Base-by-base conservation (phyloP, 495 filamentous ascomycete species). In the Penicillium crystallinum region DNA sequence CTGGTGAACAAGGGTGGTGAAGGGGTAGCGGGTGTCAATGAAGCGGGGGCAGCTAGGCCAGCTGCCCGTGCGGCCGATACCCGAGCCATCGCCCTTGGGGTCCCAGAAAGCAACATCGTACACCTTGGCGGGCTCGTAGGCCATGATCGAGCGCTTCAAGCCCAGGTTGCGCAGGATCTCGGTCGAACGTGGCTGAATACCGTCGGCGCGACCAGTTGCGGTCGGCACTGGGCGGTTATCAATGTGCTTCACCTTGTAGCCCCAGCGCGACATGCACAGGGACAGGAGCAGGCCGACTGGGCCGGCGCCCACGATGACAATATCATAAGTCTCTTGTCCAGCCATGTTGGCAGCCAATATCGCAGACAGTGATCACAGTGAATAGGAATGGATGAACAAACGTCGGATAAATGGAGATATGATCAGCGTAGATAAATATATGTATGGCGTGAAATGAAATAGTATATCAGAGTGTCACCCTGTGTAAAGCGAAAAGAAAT, bases 211-310 rank as follows among this genome's bases (percentile, higher is more conserved):
- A 69, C 83, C 83, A 49, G 83, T 86, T 15, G 77, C 67, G 19
- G 83, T 86, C 17, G 81, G 82, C 42, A 80, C 76, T 0, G 80
- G 74, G 18, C 83, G 76, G 61, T 85, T 85, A 65, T 87, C 82
- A 56, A 86, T 80, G 58, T 83, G 77, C 69, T 82, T 86, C 56
- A 85, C 82, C 56, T 79, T 82, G 72, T 85, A 85, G 15, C 82
- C 82, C 80, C 80, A 85, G 62, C 83, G 71, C 39, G 79, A 81
- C 55, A 87, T 84, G 68, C 87, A 90, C 15, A 90, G 86, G n/a
- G 87, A 90, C 12, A 96, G 79, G 61, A 91, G 80, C 46, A 95
- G 79, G 35, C 90, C 91, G 25, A 89, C 89, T n/a, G 91, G 90
- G 29, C 90, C 90, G 42, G 90, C 91, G 53, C 90, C 90, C 50